Evolutionary conservation across 306 rosid genomes (phyloP), one percentile per base, ranked within the genome.

Genomic region (Inga oerstediana): DNA sequence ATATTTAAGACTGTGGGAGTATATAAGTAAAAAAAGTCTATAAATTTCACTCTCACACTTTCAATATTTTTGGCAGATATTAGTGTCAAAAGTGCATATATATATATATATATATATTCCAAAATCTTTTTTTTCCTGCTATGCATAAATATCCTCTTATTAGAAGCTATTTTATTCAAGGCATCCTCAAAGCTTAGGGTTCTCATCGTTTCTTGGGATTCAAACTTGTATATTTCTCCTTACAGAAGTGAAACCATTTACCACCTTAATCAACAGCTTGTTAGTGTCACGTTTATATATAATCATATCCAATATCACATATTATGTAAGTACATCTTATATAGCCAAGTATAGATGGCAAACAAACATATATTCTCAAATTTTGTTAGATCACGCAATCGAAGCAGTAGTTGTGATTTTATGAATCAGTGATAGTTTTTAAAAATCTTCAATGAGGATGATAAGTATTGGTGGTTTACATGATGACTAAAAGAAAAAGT

Each of bases 221-320:
- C 2, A 3, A 14, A 54, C 17, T 5, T 4, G 0, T 48, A 0
- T 32, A 2, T 3, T 32, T 32, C 34, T 32, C 2, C 3, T 32
- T 0, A 2, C 3, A 32, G 0, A 32, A 32, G 34, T 32, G 2
- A 32, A 32, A 2, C 2, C 34, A 1, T 3, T 3, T 3, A 32
- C 3, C 3, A 32, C 3, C 3, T 32, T 3, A 32, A 32, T 3
- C 3, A 32, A 32, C 34, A 59, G 66, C 2, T 59, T 58, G 9
- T 22, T 22, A 24, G 1, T 22, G 14, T 11, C 14, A 58, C 13
- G 9, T 58, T 58, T 59, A 58, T 16, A 52, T 52, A 24, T 11
- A 9, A 22, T 59, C 32, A 59, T 22, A 24, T 22, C 0, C 64
- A 58, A 58, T 24, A 24, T 22, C 34, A 61, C 34, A 22, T 61